phyloP scores from a whole-genome alignment of 257 asterid species.

The Catharanthus roseus region DNA sequence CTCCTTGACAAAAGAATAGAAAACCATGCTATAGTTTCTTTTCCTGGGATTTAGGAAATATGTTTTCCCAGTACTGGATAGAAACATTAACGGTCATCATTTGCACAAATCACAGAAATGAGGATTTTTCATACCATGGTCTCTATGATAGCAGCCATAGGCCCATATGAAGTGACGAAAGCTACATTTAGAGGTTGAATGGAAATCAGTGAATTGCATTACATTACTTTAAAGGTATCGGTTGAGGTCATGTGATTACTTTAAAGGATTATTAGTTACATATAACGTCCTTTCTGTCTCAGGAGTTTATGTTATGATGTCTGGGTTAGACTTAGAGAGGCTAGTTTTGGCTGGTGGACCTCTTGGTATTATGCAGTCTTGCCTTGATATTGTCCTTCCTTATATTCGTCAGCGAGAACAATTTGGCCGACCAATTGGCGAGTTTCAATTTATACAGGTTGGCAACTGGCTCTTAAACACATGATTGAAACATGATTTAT shows the following conservation, averaged over 20 bases:
- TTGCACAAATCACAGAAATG: neutral
- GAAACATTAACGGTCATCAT: neutral
- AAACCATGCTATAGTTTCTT: neutral
- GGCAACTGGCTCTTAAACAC: slow-evolving; percentile 7
- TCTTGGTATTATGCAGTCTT: slow-evolving; percentile 94
- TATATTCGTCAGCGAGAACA: slow-evolving; percentile 85
- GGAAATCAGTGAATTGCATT: neutral
- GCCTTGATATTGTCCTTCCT: slow-evolving; percentile 91
- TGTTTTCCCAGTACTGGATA: neutral
- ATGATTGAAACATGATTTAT: neutral
- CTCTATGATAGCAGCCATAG: neutral
- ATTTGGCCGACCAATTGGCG: slow-evolving; percentile 89
- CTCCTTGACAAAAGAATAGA: neutral
- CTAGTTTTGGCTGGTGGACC: slow-evolving; percentile 96
- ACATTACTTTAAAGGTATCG: neutral
- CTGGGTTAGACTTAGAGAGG: slow-evolving; percentile 95
- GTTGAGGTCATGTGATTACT: neutral
- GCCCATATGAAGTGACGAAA: neutral
- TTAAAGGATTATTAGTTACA: slow-evolving; percentile 8
- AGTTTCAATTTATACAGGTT: slow-evolving; percentile 90
- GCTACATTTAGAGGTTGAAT: neutral
- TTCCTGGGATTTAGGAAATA: neutral
- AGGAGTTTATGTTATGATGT: slow-evolving; percentile 99
- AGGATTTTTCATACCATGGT: neutral
- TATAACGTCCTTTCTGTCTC: slow-evolving; percentile 27